phyloP scores from a whole-genome alignment of 2,329 filamentous ascomycete genomes.

The Arthroderma uncinatum region DNA sequence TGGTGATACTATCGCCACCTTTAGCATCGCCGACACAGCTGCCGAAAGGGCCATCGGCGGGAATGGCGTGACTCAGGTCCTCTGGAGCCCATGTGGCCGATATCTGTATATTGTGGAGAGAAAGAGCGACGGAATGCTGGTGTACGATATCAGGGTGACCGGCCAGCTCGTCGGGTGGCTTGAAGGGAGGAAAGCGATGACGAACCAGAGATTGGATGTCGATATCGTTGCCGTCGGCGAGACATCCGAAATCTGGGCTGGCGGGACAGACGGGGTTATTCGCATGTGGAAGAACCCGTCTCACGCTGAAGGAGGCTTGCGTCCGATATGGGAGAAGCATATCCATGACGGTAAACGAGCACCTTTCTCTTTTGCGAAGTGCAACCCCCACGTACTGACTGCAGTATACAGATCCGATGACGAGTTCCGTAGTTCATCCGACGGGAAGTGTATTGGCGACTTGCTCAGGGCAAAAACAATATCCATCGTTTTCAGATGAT shows the following conservation, averaged over 20 bases:
- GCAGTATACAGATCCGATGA: conserved; percentile 33
- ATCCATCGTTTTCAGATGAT: conserved; percentile 14
- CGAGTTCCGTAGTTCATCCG: conserved; percentile 38
- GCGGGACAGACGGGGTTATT: conserved; percentile 46
- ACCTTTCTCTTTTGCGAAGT: neutral
- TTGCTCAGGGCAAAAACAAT: conserved; percentile 37
- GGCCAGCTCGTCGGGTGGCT: conserved; percentile 42
- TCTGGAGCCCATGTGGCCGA: conserved; percentile 47
- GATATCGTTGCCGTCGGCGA: conserved; percentile 36
- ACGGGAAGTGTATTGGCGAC: conserved; percentile 39
- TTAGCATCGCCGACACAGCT: conserved; percentile 35
- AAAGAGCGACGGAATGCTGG: conserved; percentile 43
- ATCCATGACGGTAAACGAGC: conserved; percentile 35
- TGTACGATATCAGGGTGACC: conserved; percentile 50
- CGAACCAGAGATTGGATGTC: conserved; percentile 47
- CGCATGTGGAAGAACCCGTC: conserved; percentile 41
- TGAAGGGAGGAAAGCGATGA: conserved; percentile 34
- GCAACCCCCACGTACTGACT: conserved; percentile 9
- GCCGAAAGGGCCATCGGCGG: conserved; percentile 35
- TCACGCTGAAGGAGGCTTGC: conserved; percentile 30
- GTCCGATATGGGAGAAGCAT: conserved; percentile 34
- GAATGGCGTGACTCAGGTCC: conserved; percentile 44
- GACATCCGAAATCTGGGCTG: conserved; percentile 47
- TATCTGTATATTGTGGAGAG: conserved; percentile 51
- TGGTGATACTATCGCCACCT: conserved; percentile 42